Conservation (phyloP, 495 filamentous ascomycete species). For the Penicillium silybi region DNA sequence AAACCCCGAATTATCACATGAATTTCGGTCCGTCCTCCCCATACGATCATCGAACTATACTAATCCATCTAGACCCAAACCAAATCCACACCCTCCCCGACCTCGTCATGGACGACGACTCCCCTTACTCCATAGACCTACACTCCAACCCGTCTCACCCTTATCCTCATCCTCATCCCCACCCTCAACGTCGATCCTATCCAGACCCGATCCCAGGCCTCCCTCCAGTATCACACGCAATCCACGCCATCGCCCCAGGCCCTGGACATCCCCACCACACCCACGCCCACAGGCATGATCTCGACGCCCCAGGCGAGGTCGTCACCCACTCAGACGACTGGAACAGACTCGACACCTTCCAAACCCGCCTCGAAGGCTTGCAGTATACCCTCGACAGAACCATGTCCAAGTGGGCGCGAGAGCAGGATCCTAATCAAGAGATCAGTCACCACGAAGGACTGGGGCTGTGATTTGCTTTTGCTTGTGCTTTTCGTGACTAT, state of each 20-base stretch:
- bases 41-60: not conserved
- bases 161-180: not conserved
- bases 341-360: slow-evolving; percentile 22
- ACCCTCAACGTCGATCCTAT: slow-evolving; percentile 1
- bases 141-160: slow-evolving; percentile 5
- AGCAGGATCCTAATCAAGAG: slow-evolving; percentile 23
- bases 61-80: slow-evolving; percentile 15
- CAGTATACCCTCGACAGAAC: slow-evolving; percentile 16
- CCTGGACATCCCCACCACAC: not conserved
- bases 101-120: slow-evolving; percentile 24
- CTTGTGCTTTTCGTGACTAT: not conserved
- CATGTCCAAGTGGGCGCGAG: slow-evolving; percentile 25
- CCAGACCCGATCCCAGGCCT: slow-evolving; percentile 3
- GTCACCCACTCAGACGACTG: slow-evolving; percentile 14
- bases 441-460: slow-evolving; percentile 22
- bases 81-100: slow-evolving; percentile 22
- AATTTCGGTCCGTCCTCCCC: slow-evolving; percentile 14
- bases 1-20: slow-evolving; percentile 20
- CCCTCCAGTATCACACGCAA: not conserved
- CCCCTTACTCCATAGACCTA: slow-evolving; percentile 12
- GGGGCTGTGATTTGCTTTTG: slow-evolving; percentile 15
- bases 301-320: slow-evolving; percentile 10
- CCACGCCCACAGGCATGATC: slow-evolving; percentile 1
- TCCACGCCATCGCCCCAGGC: not conserved
- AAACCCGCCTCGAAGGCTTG: slow-evolving; percentile 15